Base-by-base conservation (phyloP, 441 rosid genomes). In the Pelargonium australe region DNA sequence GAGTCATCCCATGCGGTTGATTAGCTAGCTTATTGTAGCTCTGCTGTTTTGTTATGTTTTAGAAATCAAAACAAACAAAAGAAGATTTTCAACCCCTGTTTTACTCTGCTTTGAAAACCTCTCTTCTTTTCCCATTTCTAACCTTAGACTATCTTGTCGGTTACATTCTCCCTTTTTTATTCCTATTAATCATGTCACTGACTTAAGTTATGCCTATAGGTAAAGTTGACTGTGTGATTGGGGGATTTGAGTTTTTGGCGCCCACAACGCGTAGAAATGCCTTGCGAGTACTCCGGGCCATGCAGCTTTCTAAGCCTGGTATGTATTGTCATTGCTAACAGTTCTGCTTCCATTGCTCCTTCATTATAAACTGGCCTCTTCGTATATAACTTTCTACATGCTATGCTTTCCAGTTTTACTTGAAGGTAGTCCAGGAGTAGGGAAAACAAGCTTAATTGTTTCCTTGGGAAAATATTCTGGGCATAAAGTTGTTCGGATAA, bases 401-500 rank as follows among this genome's bases (percentile, higher is more conserved):
- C 67, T 66, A n/a, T 72, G 51, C 51, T 71, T 80, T 79, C 64
- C 89, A 90, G 98, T 90, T 73, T 79, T 95, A 65, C 70, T 95
- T 80, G 99, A 95, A 85, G 99, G 99, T 73, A 92, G 98, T 79
- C 99, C 99, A 6, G 99, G 99, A 73, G 99, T 95, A 79, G 99
- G 99, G 72, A 95, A 95, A 82, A 95, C 99, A 70, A 95, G 98
- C 81, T 82, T 95, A 72, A 79, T 95, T 78, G 79, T 83, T 72
- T 97, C 99, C 60, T 77, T 95, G 84, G 97, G 98, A 61, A 90
- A 86, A 79, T 88, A 82, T 85, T 95, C 98, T 66, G 99, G 98
- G 67, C 98, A 95, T 76, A 89, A 83, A 80, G 99, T 95, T 73
- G 92, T 95, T 58, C 94, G 99, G 75, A 90, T 95, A 78, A 95